Conservation (phyloP, 2,329 filamentous ascomycete genomes). For the Trichoderma hamatum region DNA sequence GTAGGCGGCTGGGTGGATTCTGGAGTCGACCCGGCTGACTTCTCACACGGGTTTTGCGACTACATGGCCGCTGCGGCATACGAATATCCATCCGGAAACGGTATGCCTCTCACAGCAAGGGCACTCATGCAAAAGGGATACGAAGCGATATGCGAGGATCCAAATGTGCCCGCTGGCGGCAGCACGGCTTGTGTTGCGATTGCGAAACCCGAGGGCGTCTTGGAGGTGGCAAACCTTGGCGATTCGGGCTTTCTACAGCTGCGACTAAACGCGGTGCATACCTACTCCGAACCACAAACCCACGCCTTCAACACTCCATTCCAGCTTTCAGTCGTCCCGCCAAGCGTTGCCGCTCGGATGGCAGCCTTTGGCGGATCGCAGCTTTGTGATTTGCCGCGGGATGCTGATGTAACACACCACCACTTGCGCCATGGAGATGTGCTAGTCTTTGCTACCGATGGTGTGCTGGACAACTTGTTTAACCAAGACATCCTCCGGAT, state of each 20-base stretch:
- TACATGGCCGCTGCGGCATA: slow-evolving; percentile 83
- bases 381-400: slow-evolving; percentile 79
- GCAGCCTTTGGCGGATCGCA: slow-evolving; percentile 81
- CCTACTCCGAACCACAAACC: slow-evolving; percentile 82
- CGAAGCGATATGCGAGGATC: slow-evolving; percentile 75
- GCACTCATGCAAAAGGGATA: slow-evolving; percentile 82
- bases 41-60: slow-evolving; percentile 89
- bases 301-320: slow-evolving; percentile 98
- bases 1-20: slow-evolving; percentile 95
- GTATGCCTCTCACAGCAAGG: slow-evolving; percentile 59
- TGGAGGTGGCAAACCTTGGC: slow-evolving; percentile 91
- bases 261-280: slow-evolving; percentile 81
- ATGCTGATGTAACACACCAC: slow-evolving; percentile 79
- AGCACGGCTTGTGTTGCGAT: slow-evolving; percentile 92
- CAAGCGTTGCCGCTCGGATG: slow-evolving; percentile 76
- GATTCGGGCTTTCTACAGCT: slow-evolving; percentile 93
- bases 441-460: slow-evolving; percentile 90
- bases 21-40: slow-evolving; percentile 91
- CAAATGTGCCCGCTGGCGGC: slow-evolving; percentile 75
- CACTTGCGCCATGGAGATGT: slow-evolving; percentile 86
- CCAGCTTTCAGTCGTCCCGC: slow-evolving; percentile 86
- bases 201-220: slow-evolving; percentile 68
- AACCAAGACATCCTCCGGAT: slow-evolving; percentile 85
- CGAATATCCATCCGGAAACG: slow-evolving; percentile 50
- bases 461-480: slow-evolving; percentile 93